A percentile compares a stretch with the other conserved stretches of the same genome.
Evolutionary conservation across 225 moss, liverwort and hornwort genomes (phyloP).

Genomic region (Bryum argenteum): DNA sequence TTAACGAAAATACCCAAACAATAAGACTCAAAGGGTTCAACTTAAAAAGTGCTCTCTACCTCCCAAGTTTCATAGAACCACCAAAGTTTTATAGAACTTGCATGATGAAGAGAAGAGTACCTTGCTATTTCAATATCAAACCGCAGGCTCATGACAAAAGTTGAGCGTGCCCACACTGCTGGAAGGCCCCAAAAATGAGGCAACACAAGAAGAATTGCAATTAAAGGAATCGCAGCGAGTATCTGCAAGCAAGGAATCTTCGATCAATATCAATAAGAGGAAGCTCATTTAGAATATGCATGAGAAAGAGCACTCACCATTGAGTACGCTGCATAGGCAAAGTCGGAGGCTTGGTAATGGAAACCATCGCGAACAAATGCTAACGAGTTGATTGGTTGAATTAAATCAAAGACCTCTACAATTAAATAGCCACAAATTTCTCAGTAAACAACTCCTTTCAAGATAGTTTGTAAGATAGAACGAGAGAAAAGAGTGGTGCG

Average conservation of each 20-base stretch:
- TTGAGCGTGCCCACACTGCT: slow-evolving; percentile 69
- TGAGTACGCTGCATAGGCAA: slow-evolving; percentile 68
- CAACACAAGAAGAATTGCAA: slow-evolving; percentile 52
- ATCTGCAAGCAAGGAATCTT: slow-evolving; percentile 44
- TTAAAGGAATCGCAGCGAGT: slow-evolving; percentile 53
- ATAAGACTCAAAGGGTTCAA: too few relatives aligned
- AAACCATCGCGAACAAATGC: slow-evolving; percentile 86
- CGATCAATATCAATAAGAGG: too few relatives aligned
- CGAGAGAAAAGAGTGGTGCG: neutral
- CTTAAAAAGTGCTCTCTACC: too few relatives aligned
- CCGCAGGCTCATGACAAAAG: slow-evolving; percentile 63
- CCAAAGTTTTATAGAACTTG: neutral
- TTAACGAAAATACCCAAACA: neutral
- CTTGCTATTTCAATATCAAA: slow-evolving; percentile 58
- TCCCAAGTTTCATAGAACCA: neutral
- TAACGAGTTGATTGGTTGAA: slow-evolving; percentile 80
- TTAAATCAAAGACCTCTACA: slow-evolving; percentile 62
- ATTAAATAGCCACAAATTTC: neutral
- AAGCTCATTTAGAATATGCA: neutral
- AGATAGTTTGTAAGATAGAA: neutral
- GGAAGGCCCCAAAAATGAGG: slow-evolving; percentile 52
- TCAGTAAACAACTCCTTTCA: neutral
- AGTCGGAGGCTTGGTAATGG: slow-evolving; percentile 77
- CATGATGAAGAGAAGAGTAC: slow-evolving; percentile 28
- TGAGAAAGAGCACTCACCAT: slow-evolving; percentile 53